Evolutionary conservation across 2,329 filamentous ascomycete genomes (phyloP).

Genomic region (Chaetomiaceae sp.): DNA sequence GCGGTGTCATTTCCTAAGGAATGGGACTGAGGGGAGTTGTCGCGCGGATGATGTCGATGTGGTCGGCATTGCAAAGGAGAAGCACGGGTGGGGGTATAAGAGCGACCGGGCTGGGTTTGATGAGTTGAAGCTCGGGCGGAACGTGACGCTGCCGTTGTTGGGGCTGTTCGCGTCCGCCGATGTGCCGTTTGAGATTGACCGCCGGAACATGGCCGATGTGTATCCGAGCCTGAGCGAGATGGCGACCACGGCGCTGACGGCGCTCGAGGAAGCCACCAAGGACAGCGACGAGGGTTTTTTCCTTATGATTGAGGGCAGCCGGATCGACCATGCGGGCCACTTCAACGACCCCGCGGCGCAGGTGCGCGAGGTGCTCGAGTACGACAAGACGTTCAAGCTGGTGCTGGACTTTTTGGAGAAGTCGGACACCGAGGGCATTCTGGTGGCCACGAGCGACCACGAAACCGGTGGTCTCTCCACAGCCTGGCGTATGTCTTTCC

Average conservation of each 20-base stretch:
- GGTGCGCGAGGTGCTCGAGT: conserved; percentile 90
- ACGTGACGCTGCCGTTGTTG: conserved; percentile 71
- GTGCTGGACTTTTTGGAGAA: conserved; percentile 81
- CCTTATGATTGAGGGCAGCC: conserved; percentile 94
- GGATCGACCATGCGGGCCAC: conserved; percentile 93
- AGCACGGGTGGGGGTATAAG: conserved; percentile 75
- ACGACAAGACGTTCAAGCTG: conserved; percentile 77
- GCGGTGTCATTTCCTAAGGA: conserved; percentile 86
- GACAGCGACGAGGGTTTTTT: conserved; percentile 92
- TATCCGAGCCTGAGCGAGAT: conserved; percentile 93
- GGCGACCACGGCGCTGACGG: conserved; percentile 73
- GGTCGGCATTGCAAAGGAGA: conserved; percentile 64
- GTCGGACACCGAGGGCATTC: conserved; percentile 67
- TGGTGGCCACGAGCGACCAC: conserved; percentile 91
- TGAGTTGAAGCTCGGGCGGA: conserved; percentile 59
- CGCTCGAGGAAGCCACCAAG: conserved; percentile 74
- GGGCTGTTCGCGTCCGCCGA: conserved; percentile 79
- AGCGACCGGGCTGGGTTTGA: conserved; percentile 71
- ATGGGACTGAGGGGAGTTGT: conserved; percentile 75
- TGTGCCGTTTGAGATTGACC: conserved; percentile 91
- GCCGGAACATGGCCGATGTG: conserved; percentile 67
- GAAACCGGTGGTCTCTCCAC: conserved; percentile 87
- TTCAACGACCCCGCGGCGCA: conserved; percentile 79
- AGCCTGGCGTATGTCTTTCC: conserved; percentile 62
- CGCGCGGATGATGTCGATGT: conserved; percentile 74